Evolutionary conservation across 148 eudicot genomes (phyloP), one percentile per base, ranked within the genome.

Genomic region (Chenopodium quinoa): DNA sequence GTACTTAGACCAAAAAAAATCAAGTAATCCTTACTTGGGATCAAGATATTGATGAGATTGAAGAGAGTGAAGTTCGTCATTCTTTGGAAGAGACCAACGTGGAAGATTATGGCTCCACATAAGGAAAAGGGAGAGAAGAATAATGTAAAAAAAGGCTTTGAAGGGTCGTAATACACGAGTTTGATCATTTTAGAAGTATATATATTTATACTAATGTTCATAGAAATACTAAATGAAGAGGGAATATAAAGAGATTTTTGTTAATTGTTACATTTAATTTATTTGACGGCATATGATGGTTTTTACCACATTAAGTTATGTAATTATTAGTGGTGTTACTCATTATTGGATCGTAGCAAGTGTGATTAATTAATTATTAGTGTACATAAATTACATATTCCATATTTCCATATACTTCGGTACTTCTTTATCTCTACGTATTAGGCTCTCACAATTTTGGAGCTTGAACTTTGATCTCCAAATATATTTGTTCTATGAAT

Each of bases 91-190:
- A 37, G 76, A 56, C 75, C 78, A 81, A 74, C 22, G 52, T 63
- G 17, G 70, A 27, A 70, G 74, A 9, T 81, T 81, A 52, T 81
- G 75, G 62, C 66, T 84, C 83, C 86, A 84, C 86, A 81, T 84
- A 11, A 37, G 34, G 50, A 40, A 34, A 71, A 1, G 25, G 0
- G 22, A 40, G 44, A 40, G 44, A 40, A 40, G 44, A 0, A 40
- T 6, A 40, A 40, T 40, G 44, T 40, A 6, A 34, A 0, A 34
- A 44, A 25, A 63, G 78, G 76, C 77, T 37, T 6, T 76, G 69
- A 84, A 72, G 54, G 60, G 83, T 70, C 80, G 68, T 79, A 72
- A 3, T 14, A 56, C 13, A 54, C 71, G 17, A 67, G 16, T 22
- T 73, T 9, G 22, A 68, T 14, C 13, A 48, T 17, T 25, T 37